A percentile compares a stretch with the other conserved stretches of the same genome.
These are phyloP conservation scores for Castanea mollissima DNA, from an alignment of 306 rosid genomes.

Conservation along the genomic window DNA sequence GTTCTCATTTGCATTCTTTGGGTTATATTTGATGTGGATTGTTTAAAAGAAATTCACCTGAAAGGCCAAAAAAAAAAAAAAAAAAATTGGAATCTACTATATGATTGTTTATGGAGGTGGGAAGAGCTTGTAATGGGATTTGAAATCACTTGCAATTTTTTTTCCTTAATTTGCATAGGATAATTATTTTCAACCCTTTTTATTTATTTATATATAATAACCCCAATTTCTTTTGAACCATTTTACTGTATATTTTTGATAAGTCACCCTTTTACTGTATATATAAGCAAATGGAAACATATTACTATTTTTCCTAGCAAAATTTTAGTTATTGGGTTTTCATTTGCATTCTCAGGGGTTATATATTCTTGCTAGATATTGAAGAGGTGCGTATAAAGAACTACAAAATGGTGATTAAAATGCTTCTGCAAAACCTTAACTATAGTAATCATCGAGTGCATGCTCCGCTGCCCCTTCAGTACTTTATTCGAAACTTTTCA, in stretches of 20 bases:
- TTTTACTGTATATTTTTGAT: neutral
- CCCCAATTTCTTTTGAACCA: too few species aligned
- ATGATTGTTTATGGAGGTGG: too few species aligned
- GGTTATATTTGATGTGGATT: too few species aligned
- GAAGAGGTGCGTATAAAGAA: neutral
- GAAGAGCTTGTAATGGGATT: too few species aligned
- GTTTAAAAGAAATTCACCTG: too few species aligned
- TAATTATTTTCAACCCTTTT: too few species aligned
- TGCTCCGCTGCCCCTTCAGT: conserved; percentile 1
- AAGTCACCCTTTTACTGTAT: neutral
- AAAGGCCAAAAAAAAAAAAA: too few species aligned
- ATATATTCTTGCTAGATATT: neutral
- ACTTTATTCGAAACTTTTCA: conserved; percentile 40
- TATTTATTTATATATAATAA: too few species aligned
- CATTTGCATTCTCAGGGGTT: neutral
- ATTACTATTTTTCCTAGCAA: neutral
- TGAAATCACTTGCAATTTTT: too few species aligned
- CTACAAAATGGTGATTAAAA: conserved; percentile 1
- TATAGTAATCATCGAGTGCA: neutral
- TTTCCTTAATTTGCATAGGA: too few species aligned
- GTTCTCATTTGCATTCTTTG: too few species aligned
- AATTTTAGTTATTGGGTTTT: neutral
- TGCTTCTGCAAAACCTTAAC: neutral
- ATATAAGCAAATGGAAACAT: neutral
- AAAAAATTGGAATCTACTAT: too few species aligned